Conservation (phyloP, 2,329 filamentous ascomycete genomes). For the Piedraia hortae region DNA sequence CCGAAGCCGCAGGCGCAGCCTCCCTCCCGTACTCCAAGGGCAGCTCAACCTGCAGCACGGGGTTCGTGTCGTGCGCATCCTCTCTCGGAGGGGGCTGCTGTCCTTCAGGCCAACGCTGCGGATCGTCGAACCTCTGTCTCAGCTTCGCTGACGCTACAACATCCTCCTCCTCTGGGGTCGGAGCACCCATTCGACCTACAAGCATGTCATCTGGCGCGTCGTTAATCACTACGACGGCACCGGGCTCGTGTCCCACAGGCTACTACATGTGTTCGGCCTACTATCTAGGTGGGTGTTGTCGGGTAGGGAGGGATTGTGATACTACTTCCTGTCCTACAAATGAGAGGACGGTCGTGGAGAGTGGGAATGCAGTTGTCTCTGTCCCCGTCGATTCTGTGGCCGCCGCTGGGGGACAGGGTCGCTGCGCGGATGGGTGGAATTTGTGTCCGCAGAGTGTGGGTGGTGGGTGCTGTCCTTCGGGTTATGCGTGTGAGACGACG, state of each 20-base stretch:
- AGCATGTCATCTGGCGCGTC: conserved; percentile 3
- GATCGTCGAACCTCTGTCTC: conserved; percentile 13
- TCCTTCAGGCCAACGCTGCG: conserved; percentile 18
- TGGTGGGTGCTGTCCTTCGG: conserved; percentile 61
- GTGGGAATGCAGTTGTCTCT: conserved; percentile 39
- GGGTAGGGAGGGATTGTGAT: conserved; percentile 60
- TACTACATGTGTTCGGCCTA: conserved; percentile 77
- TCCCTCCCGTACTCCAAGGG: no score
- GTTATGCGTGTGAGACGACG: conserved; percentile 41
- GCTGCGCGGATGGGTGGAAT: conserved; percentile 59
- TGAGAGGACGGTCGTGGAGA: conserved; percentile 34
- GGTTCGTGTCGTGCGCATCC: conserved; percentile 19
- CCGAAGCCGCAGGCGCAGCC: conserved; percentile 1
- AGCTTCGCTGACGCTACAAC: conserved; percentile 9
- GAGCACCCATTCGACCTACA: conserved; percentile 10
- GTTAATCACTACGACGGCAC: conserved; percentile 5
- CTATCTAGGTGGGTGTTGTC: conserved; percentile 63
- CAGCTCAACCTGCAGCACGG: conserved; percentile 14
- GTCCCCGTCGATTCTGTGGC: conserved; percentile 14
- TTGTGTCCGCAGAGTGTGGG: conserved; percentile 36
- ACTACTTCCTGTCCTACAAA: conserved; percentile 47
- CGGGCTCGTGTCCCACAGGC: conserved; percentile 45
- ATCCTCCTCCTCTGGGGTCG: conserved; percentile 7
- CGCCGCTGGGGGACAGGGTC: conserved; percentile 10
- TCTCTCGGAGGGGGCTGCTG: conserved; percentile 24